These are phyloP conservation scores for Amanita pseudoporphyria DNA, from an alignment of 768 basidiomycete species.

Conservation along the genomic window DNA sequence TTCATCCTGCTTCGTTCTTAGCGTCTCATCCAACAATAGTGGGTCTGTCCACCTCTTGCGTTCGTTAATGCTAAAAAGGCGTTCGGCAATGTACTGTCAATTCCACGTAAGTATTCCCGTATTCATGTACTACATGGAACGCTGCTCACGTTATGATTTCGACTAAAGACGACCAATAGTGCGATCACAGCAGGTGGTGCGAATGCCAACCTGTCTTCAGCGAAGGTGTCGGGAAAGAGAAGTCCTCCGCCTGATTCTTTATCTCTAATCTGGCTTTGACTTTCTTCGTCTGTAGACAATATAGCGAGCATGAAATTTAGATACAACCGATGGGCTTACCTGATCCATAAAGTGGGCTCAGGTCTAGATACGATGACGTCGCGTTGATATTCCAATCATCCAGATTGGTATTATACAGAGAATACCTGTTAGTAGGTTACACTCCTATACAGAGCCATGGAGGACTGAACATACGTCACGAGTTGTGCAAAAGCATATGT, in stretches of 20 bases:
- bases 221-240: slow-evolving; percentile 44
- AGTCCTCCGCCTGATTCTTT: slow-evolving; percentile 39
- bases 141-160: slow-evolving; percentile 47
- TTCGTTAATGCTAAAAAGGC: slow-evolving; percentile 48
- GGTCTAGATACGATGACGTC: slow-evolving; percentile 46
- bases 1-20: slow-evolving; percentile 32
- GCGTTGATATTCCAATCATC: slow-evolving; percentile 37
- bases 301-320: not conserved
- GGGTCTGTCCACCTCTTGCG: slow-evolving; percentile 34
- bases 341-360: slow-evolving; percentile 47
- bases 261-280: slow-evolving; percentile 35
- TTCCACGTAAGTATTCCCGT: not conserved
- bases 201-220: slow-evolving; percentile 41
- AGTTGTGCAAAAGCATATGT: slow-evolving; percentile 61
- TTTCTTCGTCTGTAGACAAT: slow-evolving; percentile 22
- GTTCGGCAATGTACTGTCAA: slow-evolving; percentile 42
- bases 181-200: slow-evolving; percentile 45
- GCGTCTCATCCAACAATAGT: slow-evolving; percentile 20
- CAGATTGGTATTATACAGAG: slow-evolving; percentile 40
- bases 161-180: slow-evolving; percentile 43
- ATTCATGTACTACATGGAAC: too few species aligned
- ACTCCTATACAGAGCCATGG: not conserved
- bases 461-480: slow-evolving; percentile 26
- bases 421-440: slow-evolving; percentile 23
- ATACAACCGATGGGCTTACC: slow-evolving; percentile 17